phyloP scores from a whole-genome alignment of 768 basidiomycete genomes.

The Lactarius sp. region DNA sequence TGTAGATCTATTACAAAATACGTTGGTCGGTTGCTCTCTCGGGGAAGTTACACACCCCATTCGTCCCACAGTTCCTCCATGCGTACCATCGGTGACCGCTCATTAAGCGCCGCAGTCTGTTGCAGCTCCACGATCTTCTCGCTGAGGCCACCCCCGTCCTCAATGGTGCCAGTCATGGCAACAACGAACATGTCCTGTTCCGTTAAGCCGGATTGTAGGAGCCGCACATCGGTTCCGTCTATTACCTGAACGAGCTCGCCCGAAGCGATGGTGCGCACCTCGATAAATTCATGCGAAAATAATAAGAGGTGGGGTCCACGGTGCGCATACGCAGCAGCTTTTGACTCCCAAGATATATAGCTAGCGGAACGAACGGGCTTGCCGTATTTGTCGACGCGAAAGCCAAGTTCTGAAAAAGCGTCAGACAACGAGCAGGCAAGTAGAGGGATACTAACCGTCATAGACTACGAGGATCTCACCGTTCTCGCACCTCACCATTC shows the following conservation, averaged over 20 bases:
- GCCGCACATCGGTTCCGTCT: conserved; percentile 63
- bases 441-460: conserved; percentile 48
- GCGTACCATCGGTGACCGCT: conserved; percentile 18
- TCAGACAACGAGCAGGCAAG: not conserved
- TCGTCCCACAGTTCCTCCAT: conserved; percentile 24
- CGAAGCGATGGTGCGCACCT: conserved; percentile 59
- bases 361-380: conserved; percentile 53
- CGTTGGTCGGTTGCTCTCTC: not conserved
- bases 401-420: conserved; percentile 56
- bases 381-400: conserved; percentile 70
- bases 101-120: conserved; percentile 57
- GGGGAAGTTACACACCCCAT: conserved; percentile 21
- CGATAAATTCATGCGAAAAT: conserved; percentile 70
- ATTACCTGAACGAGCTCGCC: conserved; percentile 80
- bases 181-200: conserved; percentile 50
- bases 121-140: conserved; percentile 65
- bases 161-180: conserved; percentile 56
- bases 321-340: conserved; percentile 54
- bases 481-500: conserved; percentile 51
- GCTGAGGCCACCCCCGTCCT: conserved; percentile 51
- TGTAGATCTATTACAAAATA: not conserved
- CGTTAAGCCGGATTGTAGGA: conserved; percentile 47
- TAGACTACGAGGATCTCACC: conserved; percentile 67
- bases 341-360: conserved; percentile 77
- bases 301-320: conserved; percentile 64